Percentiles rank a stretch among this genome's conserved stretches.
phyloP scores from a whole-genome alignment of 192 early-diverging fungal genomes.

The Rhizoclosmatium globosum region DNA sequence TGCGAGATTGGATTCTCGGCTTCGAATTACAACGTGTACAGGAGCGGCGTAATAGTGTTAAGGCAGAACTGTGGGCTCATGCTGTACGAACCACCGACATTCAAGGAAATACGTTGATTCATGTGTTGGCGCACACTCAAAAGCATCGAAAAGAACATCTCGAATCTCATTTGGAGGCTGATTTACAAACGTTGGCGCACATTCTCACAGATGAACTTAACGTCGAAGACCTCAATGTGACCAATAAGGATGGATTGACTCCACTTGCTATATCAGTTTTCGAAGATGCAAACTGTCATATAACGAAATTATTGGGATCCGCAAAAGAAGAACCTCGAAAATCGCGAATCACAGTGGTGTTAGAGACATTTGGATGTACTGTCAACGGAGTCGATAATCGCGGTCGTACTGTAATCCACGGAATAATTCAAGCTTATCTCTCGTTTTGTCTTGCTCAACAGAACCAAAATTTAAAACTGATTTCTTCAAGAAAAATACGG shows the following conservation, averaged over 20 bases:
- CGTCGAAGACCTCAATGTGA: neutral
- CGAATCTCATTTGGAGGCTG: neutral
- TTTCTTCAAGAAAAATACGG: neutral
- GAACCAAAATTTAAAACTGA: neutral
- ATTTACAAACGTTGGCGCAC: neutral
- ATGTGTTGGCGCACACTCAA: neutral
- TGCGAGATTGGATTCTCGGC: too few relatives aligned
- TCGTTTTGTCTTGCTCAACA: constrained; percentile 2
- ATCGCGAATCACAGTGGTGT: neutral
- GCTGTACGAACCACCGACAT: too few relatives aligned
- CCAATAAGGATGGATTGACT: neutral
- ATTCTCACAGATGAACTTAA: neutral
- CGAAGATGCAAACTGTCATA: neutral
- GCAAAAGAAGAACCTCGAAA: neutral
- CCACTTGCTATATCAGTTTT: constrained; percentile 16
- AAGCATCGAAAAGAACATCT: neutral
- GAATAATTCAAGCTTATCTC: neutral
- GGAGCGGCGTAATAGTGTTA: too few relatives aligned
- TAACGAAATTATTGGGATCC: neutral
- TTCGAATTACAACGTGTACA: too few relatives aligned
- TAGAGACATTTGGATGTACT: neutral
- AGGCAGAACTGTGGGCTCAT: too few relatives aligned
- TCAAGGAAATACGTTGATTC: neutral
- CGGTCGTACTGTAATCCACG: constrained; percentile 10
- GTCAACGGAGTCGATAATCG: neutral